Base-by-base conservation (phyloP, 2,329 filamentous ascomycete genomes). In the Emergomyces pasteurianus region DNA sequence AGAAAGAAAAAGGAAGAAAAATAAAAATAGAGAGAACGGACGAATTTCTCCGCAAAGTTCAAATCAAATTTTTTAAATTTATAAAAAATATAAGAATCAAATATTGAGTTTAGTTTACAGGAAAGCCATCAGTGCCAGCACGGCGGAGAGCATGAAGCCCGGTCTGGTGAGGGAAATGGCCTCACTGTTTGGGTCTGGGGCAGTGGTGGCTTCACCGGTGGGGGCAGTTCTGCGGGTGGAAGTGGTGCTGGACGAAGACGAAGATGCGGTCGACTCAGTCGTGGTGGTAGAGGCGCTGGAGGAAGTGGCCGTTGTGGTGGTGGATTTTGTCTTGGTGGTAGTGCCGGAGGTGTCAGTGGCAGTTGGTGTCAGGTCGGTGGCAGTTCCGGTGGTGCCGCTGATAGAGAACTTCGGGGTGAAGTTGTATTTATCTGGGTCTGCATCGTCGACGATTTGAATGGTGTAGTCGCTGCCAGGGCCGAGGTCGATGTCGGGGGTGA, bases 381-480 rank as follows among this genome's bases (percentile, higher is more conserved):
- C 67, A 18, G 72, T 73, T n/a, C 72, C 77, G 61, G 75, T 77
- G 63, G 73, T 72, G 63, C 76, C 78, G 14, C 77, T 67, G 60
- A 83, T 73, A 43, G 75, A 72, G 72, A 83, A 83, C 63, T 75
- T 75, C 7, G 78, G 77, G 42, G 77, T 78, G 75, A 79, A 83
- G 76, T 83, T 83, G 70, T 71, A 73, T 63, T 76, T 67, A 56
- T 58, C 62, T 9, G 72, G 56, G 71, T 82, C 67, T 7, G 65
- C 64, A 65, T 81, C 80, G 65, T 74, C 71, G 67, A 81, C 71
- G 67, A 83, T 83, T 68, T 81, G 74, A 63, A 83, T 71, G 61
- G 79, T 78, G 75, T 82, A 83, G 68, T 79, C 74, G 46, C 71
- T 70, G 65, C 77, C 74, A 58, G 74, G 72, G 53, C 72, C 72